phyloP scores from a whole-genome alignment of 2,329 filamentous ascomycete species.

The Cladorrhinum sp. region DNA sequence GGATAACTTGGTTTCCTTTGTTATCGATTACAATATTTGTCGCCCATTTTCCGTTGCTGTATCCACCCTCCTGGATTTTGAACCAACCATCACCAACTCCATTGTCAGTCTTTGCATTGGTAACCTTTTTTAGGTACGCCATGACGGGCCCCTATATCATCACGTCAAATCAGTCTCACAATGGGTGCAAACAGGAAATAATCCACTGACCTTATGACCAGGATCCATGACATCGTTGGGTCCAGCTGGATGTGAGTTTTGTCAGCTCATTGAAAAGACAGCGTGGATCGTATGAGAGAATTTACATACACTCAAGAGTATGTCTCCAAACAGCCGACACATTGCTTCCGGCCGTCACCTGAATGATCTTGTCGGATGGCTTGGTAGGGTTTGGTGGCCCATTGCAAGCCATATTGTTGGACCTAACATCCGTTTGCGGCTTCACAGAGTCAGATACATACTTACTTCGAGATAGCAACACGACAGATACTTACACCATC shows the following conservation, averaged over 20 bases:
- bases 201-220: conserved; percentile 37
- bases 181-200: background rate
- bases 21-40: conserved; percentile 42
- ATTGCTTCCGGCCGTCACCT: conserved; percentile 44
- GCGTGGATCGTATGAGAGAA: background rate
- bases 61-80: conserved; percentile 36
- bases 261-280: background rate
- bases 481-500: conserved; percentile 40
- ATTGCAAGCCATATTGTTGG: conserved; percentile 51
- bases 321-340: conserved; percentile 54
- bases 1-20: conserved; percentile 46
- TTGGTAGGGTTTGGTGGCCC: conserved; percentile 48
- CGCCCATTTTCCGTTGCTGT: conserved; percentile 35
- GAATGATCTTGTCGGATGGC: conserved; percentile 45
- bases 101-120: conserved; percentile 38
- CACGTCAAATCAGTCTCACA: background rate
- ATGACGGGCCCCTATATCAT: conserved; percentile 42
- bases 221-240: conserved; percentile 50
- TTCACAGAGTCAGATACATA: conserved; percentile 2
- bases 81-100: conserved; percentile 37
- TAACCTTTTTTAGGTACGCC: conserved; percentile 48
- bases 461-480: background rate
- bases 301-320: conserved; percentile 36
- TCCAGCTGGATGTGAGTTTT: conserved; percentile 32
- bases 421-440: conserved; percentile 43